Conservation (phyloP, 2,329 filamentous ascomycete species). For the Fusarium zealandicum region DNA sequence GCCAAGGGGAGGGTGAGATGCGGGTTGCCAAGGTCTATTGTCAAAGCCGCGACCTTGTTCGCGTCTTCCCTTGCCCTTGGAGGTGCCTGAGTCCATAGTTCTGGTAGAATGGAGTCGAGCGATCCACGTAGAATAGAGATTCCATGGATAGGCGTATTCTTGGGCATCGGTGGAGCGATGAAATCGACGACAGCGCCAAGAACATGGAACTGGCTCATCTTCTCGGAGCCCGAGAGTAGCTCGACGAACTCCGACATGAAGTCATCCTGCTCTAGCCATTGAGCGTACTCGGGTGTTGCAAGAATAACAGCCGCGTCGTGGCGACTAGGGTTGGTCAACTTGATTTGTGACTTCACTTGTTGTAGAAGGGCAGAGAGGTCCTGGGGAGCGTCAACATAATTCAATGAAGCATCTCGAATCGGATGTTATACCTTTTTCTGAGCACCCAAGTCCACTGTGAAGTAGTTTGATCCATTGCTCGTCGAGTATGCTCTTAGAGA, state of each 20-base stretch:
- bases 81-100: conserved; percentile 50
- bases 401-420: not conserved
- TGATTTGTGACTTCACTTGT: conserved; percentile 30
- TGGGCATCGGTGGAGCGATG: conserved; percentile 50
- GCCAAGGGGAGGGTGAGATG: conserved; percentile 70
- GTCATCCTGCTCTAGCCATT: conserved; percentile 53
- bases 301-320: conserved; percentile 58
- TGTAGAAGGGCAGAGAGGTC: conserved; percentile 28
- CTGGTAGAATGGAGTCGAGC: conserved; percentile 52
- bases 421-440: conserved; percentile 16
- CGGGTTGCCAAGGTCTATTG: conserved; percentile 48
- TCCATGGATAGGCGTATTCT: conserved; percentile 49
- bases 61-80: conserved; percentile 41
- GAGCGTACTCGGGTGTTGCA: conserved; percentile 57
- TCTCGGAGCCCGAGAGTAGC: conserved; percentile 54
- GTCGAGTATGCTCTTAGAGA: conserved; percentile 37
- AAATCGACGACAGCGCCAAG: conserved; percentile 65
- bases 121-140: conserved; percentile 61
- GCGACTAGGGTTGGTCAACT: conserved; percentile 40
- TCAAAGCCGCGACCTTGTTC: conserved; percentile 52
- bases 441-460: conserved; percentile 33
- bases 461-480: conserved; percentile 18
- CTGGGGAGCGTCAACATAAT: conserved; percentile 21
- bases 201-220: conserved; percentile 53
- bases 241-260: conserved; percentile 54